Conservation (phyloP, 176 grass and related monocot species). For the Raddia distichophylla region DNA sequence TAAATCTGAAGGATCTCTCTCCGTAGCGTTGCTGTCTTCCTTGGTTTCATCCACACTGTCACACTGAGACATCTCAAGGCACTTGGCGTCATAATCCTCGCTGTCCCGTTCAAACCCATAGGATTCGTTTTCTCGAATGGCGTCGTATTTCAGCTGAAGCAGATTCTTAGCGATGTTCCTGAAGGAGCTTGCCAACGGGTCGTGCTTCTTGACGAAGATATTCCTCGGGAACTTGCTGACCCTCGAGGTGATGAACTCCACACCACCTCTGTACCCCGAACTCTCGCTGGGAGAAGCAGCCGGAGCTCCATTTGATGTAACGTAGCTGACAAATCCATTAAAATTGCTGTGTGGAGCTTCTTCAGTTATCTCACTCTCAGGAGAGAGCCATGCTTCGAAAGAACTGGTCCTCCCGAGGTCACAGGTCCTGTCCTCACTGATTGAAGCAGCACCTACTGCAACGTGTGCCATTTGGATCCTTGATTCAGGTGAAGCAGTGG, state of each 20-base stretch:
- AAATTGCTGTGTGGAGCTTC: not conserved
- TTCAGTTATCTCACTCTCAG: not conserved
- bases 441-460: constrained; percentile 13
- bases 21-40: not conserved
- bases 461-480: constrained; percentile 20
- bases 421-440: not conserved
- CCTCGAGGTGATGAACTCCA: constrained; percentile 23
- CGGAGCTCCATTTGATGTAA: not conserved
- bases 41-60: not conserved
- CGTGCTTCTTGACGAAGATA: constrained; percentile 14
- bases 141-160: constrained; percentile 40
- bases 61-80: not conserved
- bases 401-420: constrained; percentile 38
- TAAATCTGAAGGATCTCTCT: not conserved
- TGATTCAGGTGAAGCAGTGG: constrained; percentile 20
- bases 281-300: constrained; percentile 5
- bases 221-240: constrained; percentile 26
- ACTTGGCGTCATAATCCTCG: constrained; percentile 25
- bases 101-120: constrained; percentile 34
- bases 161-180: constrained; percentile 35
- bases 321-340: not conserved
- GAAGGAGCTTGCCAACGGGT: constrained; percentile 42
- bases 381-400: constrained; percentile 41
- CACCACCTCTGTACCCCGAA: constrained; percentile 19
- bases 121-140: constrained; percentile 26